Base-by-base conservation (phyloP, 1,284 basidiomycete species). In the Rhizoctonia solani region DNA sequence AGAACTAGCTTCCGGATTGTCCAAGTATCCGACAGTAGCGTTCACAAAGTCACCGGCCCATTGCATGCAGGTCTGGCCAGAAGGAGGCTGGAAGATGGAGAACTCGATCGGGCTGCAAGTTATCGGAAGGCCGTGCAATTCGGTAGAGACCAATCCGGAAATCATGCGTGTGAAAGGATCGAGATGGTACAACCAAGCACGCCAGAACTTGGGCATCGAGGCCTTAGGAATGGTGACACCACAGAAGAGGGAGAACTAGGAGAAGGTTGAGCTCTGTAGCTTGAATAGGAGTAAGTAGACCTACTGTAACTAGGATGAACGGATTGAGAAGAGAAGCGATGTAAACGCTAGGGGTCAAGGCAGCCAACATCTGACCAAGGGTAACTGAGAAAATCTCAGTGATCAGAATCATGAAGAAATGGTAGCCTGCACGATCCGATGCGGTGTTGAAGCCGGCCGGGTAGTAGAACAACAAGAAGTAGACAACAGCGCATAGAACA, bases 241-340 rank as follows among this genome's bases (percentile, higher is more conserved):
- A 88, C 90, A 65, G 82, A 92, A 89, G 21, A 88, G 83, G 13
- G 82, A 70, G 80, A 90, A 91, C 4, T 92, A 90, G n/a, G n/a
- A n/a, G n/a, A n/a, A 73, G 91, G 93, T 9, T 90, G 87, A 4
- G 91, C 90, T 47, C 90, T 47, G 93, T 86, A 75, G 86, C n/a
- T n/a, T n/a, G n/a, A n/a, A n/a, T 32, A 41, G 30, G 4, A 54
- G 37, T 3, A 6, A 2, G n/a, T 4, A 13, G n/a, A 56, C 52
- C 58, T 23, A 70, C 54, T 21, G 66, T 70, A n/a, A 68, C 46
- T 11, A 66, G 27, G 32, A 68, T 61, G 44, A 65, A 67, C 21
- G 67, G 52, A 47, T 68, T 68, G 37, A 68, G 66, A 53, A 71
- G 42, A 1, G 69, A 61, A 1, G 69, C 69, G 23, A 81, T 79